phyloP scores from a whole-genome alignment of 176 grass and related monocot genomes.

The Phragmites australis region DNA sequence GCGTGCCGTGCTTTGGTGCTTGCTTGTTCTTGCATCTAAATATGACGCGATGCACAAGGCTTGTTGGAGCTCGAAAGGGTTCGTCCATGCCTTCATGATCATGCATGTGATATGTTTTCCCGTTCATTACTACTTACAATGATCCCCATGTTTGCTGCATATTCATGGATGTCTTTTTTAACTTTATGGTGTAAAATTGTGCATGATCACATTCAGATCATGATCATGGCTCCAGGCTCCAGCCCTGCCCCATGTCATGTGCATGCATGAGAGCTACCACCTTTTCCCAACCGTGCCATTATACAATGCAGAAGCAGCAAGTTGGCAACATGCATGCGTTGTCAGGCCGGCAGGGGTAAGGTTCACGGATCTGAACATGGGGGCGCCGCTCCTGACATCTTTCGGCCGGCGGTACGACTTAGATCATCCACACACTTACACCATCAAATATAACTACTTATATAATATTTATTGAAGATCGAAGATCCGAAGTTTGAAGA shows the following conservation, averaged over 20 bases:
- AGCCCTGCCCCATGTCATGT: background rate
- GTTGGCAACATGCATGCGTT: conserved; percentile 20
- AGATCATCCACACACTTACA: too few species aligned
- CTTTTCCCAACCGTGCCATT: conserved; percentile 5
- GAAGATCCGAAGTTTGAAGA: too few species aligned
- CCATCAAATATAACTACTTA: too few species aligned
- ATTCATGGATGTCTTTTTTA: background rate
- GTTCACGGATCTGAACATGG: conserved; percentile 41
- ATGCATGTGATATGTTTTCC: background rate
- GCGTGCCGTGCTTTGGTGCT: too few species aligned
- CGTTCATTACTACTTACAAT: background rate
- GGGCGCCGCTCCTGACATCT: background rate
- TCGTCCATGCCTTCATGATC: background rate
- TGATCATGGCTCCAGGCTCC: background rate
- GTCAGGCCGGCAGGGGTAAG: conserved; percentile 19
- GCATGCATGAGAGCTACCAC: background rate
- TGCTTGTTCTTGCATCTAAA: background rate
- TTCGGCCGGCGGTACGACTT: too few species aligned
- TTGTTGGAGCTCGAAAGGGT: too few species aligned
- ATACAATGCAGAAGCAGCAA: background rate
- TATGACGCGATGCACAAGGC: background rate
- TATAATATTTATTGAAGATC: too few species aligned
- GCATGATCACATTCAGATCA: conserved; percentile 7
- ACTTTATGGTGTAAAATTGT: background rate
- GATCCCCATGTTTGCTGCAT: background rate